Conservation (phyloP, 768 basidiomycete genomes). For the Kwoniella sp. region DNA sequence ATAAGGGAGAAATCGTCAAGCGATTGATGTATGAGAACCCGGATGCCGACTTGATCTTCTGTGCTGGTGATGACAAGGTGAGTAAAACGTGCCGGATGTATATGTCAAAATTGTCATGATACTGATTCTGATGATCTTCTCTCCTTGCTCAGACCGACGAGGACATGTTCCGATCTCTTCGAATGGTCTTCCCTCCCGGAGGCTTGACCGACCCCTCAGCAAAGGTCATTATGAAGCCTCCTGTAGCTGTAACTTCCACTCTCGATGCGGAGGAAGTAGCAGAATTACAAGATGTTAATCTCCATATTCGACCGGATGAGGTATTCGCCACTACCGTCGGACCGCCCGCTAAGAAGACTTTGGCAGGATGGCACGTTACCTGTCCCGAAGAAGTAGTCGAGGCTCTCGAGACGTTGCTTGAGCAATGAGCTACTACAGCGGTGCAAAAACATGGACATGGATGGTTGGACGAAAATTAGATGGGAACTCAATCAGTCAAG, state of each 20-base stretch:
- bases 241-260: conserved; percentile 61
- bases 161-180: conserved; percentile 95
- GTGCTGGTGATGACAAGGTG: conserved; percentile 97
- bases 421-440: no score
- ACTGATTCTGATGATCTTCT: neutral
- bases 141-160: conserved; percentile 75
- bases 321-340: conserved; percentile 95
- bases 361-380: conserved; percentile 90
- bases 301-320: conserved; percentile 67
- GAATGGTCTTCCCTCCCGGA: conserved; percentile 62
- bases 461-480: no score
- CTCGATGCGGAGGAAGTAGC: conserved; percentile 53
- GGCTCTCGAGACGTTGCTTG: conserved; percentile 61
- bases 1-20: conserved; percentile 99
- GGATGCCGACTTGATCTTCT: conserved; percentile 93
- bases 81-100: neutral
- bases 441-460: no score
- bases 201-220: conserved; percentile 46
- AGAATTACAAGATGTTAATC: conserved; percentile 60
- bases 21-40: conserved; percentile 88
- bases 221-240: conserved; percentile 58
- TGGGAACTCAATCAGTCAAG: no score
- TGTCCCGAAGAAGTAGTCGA: conserved; percentile 83
- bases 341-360: conserved; percentile 77
- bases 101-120: neutral